These are phyloP conservation scores for Puccinia hordei DNA, from an alignment of 1,284 basidiomycete species.

Conservation along the genomic window DNA sequence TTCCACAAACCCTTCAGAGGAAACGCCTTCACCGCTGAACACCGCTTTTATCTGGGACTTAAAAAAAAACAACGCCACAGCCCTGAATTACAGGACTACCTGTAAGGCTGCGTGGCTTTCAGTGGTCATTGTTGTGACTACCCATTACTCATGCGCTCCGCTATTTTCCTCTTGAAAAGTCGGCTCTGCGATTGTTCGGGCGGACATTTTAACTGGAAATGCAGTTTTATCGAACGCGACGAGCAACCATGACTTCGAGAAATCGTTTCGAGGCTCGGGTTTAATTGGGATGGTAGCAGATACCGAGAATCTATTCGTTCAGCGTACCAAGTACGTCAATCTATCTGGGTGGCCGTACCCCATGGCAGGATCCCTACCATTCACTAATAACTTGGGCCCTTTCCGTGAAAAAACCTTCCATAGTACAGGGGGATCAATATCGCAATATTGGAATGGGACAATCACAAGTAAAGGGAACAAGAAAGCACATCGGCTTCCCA, in stretches of 20 bases:
- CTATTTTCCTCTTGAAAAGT: not conserved
- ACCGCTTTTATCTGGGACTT: not conserved
- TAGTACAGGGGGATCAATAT: not conserved
- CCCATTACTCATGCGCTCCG: not conserved
- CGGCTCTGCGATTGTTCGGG: not conserved
- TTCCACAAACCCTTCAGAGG: not conserved
- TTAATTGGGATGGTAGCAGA: not conserved
- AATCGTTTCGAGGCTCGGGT: not conserved
- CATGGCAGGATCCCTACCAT: not conserved
- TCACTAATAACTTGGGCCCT: not conserved
- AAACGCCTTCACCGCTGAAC: not conserved
- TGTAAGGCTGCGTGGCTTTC: not conserved
- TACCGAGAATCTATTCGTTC: not conserved
- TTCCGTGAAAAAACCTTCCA: not conserved
- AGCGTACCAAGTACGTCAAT: not conserved
- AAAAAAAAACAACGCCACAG: not conserved
- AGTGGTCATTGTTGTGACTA: too few species aligned
- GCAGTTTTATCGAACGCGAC: not conserved
- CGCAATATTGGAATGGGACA: not conserved
- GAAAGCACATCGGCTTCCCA: not conserved
- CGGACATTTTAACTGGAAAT: not conserved
- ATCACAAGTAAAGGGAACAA: not conserved
- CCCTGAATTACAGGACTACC: not conserved
- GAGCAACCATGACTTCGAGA: not conserved
- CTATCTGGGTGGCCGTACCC: not conserved